Base-by-base conservation (phyloP, 306 rosid species). In the Luffa aegyptiaca region DNA sequence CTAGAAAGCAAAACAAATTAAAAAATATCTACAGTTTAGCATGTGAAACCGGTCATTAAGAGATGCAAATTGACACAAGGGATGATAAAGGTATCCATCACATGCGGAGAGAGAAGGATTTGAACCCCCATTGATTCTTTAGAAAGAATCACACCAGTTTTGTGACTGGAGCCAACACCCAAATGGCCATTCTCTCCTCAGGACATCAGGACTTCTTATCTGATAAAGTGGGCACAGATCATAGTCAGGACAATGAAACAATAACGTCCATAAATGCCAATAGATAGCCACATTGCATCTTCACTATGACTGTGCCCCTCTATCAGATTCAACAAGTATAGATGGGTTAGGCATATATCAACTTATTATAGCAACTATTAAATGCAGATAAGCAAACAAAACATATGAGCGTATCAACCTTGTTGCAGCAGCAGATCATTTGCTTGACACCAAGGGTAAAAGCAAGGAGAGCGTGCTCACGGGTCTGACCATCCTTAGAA, bases 341-440 rank as follows among this genome's bases (percentile, higher is more conserved):
- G 20, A 39, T 21, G 12, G 10, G 3, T 33, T 33, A 5, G 7
- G 41, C 17, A 62, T 31, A n/a, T 61, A 18, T 39, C 49, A 66
- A 3, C 1, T 39, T 1, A 66, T 18, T 2, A 0, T 41, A 17
- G 49, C 20, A 66, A 41, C 10, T 6, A 66, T 16, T 2, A 66
- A 17, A 18, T 3, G 21, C 10, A n/a, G 4, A 37, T n/a, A 39
- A 20, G 20, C 7, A 75, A 1, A 36, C 8, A 36, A 6, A 14
- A 7, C 56, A 6, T 31, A 20, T 5, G 2, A 33, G 10, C 0
- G 5, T 11, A 6, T 79, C 18, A 11, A 81, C 83, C 83, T 81
- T 81, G 83, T 71, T 74, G 7, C 83, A 81, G 72, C 80, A 73
- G 18, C 83, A 81, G 44, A 81, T 81, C 79, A 81, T 81, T 31